Percentiles rank a stretch among this genome's conserved stretches.
phyloP scores from a whole-genome alignment of 176 grass and related monocot species.

The Puccinellia tenuiflora region DNA sequence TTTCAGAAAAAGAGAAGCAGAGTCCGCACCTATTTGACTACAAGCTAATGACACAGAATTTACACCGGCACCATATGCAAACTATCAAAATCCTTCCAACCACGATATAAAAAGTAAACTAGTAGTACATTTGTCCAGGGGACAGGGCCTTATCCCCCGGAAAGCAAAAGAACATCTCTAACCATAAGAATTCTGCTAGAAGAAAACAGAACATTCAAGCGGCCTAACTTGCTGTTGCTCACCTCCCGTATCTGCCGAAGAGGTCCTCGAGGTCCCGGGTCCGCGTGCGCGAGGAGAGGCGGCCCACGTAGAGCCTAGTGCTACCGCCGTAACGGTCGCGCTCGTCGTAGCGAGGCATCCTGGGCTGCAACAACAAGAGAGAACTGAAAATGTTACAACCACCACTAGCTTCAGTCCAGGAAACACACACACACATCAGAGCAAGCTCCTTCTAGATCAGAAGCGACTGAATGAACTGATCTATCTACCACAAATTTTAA shows the following conservation, averaged over 20 bases:
- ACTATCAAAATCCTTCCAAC: too few relatives aligned
- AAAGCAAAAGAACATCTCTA: not conserved
- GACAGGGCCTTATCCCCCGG: not conserved
- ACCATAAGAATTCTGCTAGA: not conserved
- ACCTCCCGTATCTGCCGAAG: constrained; percentile 95
- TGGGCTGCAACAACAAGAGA: constrained; percentile 21
- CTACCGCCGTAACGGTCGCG: constrained; percentile 53
- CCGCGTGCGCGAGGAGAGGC: constrained; percentile 66
- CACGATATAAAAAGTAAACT: too few relatives aligned
- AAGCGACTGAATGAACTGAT: not conserved
- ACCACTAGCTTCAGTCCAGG: not conserved
- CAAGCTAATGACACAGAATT: too few relatives aligned
- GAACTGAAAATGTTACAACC: not conserved
- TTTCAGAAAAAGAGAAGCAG: too few relatives aligned
- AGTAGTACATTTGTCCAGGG: not conserved
- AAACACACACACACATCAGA: not conserved
- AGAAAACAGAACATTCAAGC: not conserved
- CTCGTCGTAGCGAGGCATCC: constrained; percentile 78
- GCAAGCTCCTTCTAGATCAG: not conserved
- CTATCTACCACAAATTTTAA: not conserved
- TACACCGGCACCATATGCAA: too few relatives aligned
- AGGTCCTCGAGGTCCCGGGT: constrained; percentile 78
- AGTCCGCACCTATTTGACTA: too few relatives aligned
- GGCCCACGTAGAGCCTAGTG: constrained; percentile 83
- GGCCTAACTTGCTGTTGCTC: not conserved